Base-by-base conservation (phyloP, 2,329 filamentous ascomycete species). In the Cryoendolithus antarcticus region DNA sequence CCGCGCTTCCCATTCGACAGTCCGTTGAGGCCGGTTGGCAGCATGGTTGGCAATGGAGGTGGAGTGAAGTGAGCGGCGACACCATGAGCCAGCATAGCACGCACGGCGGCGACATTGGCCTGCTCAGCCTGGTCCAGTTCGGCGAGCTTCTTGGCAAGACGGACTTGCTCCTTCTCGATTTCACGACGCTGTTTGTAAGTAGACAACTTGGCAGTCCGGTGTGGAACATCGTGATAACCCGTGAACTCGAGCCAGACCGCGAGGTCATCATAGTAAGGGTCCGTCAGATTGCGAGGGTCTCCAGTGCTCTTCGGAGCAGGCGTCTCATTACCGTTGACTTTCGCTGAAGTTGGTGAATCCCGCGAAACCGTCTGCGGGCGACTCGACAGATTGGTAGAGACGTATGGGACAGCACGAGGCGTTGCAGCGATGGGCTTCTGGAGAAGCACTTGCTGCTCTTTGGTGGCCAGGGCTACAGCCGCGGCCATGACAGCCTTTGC, bases 221-320 rank as follows among this genome's bases (percentile, higher is more conserved):
- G 58, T 4, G 46, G 47, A 29, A 50, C 44, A 39, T 63, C 55
- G 44, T 62, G 56, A 41, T 56, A 63, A 21, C 60, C 59, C 30
- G 61, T 63, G 39, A 62, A 44, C 35, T 61, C 55, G 30, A 64
- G 55, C 61, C 61, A 64, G 29, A 59, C 51, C 35, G 54, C 48
- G n/a, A 64, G 51, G 47, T 63, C 61, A 45, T 55, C 50, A 41
- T 58, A 57, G 43, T 57, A 57, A 2, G 48, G 38, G 30, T 52
- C 45, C 44, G 45, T 44, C 21, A 50, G 40, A 40, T 48, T 41
- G 21, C 32, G 24, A 13, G 24, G 35, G 12, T 37, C 21, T 15
- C 38, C 6, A 30, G 28, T 39, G 27, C 39, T 4, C 24, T 30
- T 42, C 34, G 41, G 15, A 19, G 15, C 15, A 19, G 15, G 15